Conservation (phyloP, 2,329 filamentous ascomycete genomes). For the Pestalotiopsis sp. region DNA sequence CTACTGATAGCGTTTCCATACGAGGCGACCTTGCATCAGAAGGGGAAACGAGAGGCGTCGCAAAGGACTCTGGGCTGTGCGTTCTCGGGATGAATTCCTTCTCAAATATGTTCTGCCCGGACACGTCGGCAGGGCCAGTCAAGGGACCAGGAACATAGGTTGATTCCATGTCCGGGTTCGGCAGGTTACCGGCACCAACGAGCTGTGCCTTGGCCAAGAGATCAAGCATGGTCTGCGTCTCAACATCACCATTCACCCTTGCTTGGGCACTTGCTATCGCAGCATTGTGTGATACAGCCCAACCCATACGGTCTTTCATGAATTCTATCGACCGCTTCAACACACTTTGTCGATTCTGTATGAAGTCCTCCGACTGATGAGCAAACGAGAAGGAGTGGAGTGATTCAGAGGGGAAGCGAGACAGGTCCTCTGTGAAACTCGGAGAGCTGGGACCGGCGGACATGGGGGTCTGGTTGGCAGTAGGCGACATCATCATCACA, state of each 20-base stretch:
- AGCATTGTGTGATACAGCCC: constrained; percentile 70
- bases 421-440: constrained; percentile 83
- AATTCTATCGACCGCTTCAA: constrained; percentile 94
- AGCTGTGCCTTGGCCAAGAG: constrained; percentile 81
- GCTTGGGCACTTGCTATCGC: constrained; percentile 84
- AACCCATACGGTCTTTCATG: constrained; percentile 89
- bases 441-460: constrained; percentile 72
- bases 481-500: constrained; percentile 64
- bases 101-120: constrained; percentile 83
- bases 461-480: constrained; percentile 52
- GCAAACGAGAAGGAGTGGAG: constrained; percentile 98
- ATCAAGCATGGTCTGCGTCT: constrained; percentile 90
- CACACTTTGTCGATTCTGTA: constrained; percentile 91
- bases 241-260: constrained; percentile 78
- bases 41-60: constrained; percentile 39
- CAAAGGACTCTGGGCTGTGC: constrained; percentile 51
- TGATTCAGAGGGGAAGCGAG: constrained; percentile 91
- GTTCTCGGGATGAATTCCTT: constrained; percentile 69
- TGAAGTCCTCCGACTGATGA: constrained; percentile 88
- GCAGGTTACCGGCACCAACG: constrained; percentile 68
- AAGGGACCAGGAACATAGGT: constrained; percentile 62
- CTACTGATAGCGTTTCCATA: background rate
- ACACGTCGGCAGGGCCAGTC: constrained; percentile 76
- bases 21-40: constrained; percentile 7
- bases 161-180: constrained; percentile 48